Base-by-base conservation (phyloP, 306 rosid genomes). In the Prunus davidiana region DNA sequence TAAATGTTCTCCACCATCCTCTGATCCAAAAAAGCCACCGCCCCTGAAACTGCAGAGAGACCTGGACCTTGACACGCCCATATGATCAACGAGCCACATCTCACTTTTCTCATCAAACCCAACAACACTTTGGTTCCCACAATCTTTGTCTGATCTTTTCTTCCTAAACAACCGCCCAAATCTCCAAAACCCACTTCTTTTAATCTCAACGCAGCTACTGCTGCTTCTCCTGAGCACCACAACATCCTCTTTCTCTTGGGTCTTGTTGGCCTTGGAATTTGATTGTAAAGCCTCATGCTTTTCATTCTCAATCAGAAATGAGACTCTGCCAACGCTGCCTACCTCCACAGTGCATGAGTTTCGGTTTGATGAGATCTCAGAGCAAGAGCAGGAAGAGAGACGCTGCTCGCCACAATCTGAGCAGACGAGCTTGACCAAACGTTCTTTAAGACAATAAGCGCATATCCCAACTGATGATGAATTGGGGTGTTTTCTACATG, bases 331-430 rank as follows among this genome's bases (percentile, higher is more conserved):
- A 3, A 96, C 93, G 70, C 98, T 91, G 0, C 99, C 99, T 2
- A 93, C 93, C 46, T 96, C 99, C 13, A 91, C 89, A 12, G 90
- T 75, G 69, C 92, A 91, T 0, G 99, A 96, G 81, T 96, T 96
- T 3, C 99, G 83, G 78, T 87, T 88, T 11, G 99, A 86, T 16
- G 93, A 87, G 82, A 91, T 88, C 69, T 91, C 99, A 22, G 99
- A 96, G 76, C 99, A 96, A 13, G 99, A 96, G 63, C 99, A 96
- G 14, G 99, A 96, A 12, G 99, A 96, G 72, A 93, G 92, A 14
- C 99, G 85, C 80, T 96, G 99, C 81, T 96, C 99, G 1, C 99
- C 99, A n/a, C 99, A 96, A 63, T 96, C 98, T 3, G 99, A 93
- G 69, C 99, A 96, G 2, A 89, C 98, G 18, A 96, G 90, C 75